Evolutionary conservation across 768 basidiomycete species (phyloP).

Genomic region (Lepiota brunneoincarnata): DNA sequence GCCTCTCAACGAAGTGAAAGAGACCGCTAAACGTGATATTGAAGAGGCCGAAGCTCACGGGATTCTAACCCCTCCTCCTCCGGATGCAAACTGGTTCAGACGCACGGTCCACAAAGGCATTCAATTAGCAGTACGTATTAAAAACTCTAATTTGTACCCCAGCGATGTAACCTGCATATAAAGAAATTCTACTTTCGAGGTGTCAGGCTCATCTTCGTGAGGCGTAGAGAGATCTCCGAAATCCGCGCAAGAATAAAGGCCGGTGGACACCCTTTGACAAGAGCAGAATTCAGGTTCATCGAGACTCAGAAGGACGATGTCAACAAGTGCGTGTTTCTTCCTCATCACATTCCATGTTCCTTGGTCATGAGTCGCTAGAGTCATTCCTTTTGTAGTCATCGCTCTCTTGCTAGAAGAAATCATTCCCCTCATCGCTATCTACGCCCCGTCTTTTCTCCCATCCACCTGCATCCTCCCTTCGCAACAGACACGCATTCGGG

Average conservation of each 20-base stretch:
- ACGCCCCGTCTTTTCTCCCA: slow-evolving; percentile 80
- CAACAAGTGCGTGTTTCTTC: slow-evolving; percentile 52
- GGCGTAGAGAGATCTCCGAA: slow-evolving; percentile 49
- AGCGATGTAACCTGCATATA: not conserved
- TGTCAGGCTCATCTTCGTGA: slow-evolving; percentile 65
- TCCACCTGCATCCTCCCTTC: slow-evolving; percentile 85
- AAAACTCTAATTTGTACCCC: slow-evolving; percentile 7
- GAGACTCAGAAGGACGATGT: slow-evolving; percentile 63
- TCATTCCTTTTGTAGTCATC: slow-evolving; percentile 77
- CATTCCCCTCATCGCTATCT: slow-evolving; percentile 81
- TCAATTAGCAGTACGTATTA: slow-evolving; percentile 38
- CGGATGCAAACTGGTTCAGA: slow-evolving; percentile 53
- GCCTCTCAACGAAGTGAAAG: slow-evolving; percentile 36
- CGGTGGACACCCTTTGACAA: slow-evolving; percentile 61
- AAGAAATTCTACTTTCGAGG: slow-evolving; percentile 87
- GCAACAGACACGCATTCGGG: slow-evolving; percentile 65
- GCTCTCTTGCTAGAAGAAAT: slow-evolving; percentile 76
- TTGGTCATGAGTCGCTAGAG: slow-evolving; percentile 34
- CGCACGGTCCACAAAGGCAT: slow-evolving; percentile 47
- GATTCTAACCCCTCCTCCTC: slow-evolving; percentile 63
- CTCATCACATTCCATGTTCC: not conserved
- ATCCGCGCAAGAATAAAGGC: slow-evolving; percentile 55
- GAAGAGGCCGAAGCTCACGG: slow-evolving; percentile 66
- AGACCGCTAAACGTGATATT: slow-evolving; percentile 60
- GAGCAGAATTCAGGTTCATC: slow-evolving; percentile 71